Evolutionary conservation across 2,329 filamentous ascomycete species (phyloP).

Genomic region (Rhinocladiella similis): DNA sequence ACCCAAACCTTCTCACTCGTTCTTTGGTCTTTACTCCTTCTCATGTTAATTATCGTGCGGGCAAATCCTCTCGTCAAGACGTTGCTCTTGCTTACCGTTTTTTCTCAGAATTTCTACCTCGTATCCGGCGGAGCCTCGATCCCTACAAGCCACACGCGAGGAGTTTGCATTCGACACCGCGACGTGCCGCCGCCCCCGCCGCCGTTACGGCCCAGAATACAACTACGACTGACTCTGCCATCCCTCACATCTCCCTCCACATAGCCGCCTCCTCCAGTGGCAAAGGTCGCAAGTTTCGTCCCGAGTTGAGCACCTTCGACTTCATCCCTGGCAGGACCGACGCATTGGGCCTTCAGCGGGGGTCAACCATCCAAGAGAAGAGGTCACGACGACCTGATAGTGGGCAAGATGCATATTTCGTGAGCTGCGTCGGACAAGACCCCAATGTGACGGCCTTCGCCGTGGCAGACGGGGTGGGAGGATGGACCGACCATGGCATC

Average conservation of each 20-base stretch:
- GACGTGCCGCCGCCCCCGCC: slow-evolving; percentile 1
- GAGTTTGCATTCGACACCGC: slow-evolving; percentile 16
- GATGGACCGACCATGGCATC: slow-evolving; percentile 89
- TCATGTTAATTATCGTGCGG: slow-evolving; percentile 27
- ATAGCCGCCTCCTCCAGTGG: slow-evolving; percentile 74
- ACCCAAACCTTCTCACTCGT: slow-evolving; percentile 22
- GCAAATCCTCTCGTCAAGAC: slow-evolving; percentile 23
- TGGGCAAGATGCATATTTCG: slow-evolving; percentile 96
- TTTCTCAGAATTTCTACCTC: slow-evolving; percentile 22
- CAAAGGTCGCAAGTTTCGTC: slow-evolving; percentile 69
- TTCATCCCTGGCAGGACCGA: slow-evolving; percentile 58
- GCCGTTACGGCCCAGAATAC: background rate
- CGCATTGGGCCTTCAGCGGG: slow-evolving; percentile 38
- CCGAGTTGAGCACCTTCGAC: slow-evolving; percentile 68
- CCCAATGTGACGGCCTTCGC: slow-evolving; percentile 76
- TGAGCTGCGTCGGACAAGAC: slow-evolving; percentile 73
- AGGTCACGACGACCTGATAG: slow-evolving; percentile 69
- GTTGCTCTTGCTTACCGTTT: slow-evolving; percentile 28
- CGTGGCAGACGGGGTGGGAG: slow-evolving; percentile 91
- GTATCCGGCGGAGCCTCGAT: slow-evolving; percentile 21
- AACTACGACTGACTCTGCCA: slow-evolving; percentile 20
- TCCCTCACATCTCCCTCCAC: slow-evolving; percentile 61
- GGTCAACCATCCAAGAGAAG: slow-evolving; percentile 52
- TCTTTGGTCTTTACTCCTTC: slow-evolving; percentile 21
- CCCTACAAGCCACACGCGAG: slow-evolving; percentile 19